Evolutionary conservation across 495 filamentous ascomycete genomes (phyloP).

Genomic region (Hypoxylon intermedium): DNA sequence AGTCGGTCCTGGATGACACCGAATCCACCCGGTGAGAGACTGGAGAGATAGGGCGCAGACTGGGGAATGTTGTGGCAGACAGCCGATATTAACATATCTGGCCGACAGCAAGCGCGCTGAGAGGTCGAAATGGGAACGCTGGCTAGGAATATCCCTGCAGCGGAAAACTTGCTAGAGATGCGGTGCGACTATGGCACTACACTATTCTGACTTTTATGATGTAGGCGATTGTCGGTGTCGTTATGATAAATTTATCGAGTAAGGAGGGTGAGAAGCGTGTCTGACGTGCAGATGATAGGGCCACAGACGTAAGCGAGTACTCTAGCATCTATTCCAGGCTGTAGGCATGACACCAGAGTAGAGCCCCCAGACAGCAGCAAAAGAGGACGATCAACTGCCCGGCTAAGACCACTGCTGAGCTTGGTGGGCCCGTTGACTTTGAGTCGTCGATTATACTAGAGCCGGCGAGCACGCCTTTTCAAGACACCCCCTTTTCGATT

Average conservation of each 20-base stretch:
- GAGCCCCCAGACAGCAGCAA: conserved; percentile 5
- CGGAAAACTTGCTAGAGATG: conserved; percentile 26
- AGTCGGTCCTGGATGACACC: conserved; percentile 20
- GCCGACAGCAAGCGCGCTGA: conserved; percentile 26
- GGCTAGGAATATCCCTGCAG: conserved; percentile 33
- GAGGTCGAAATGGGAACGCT: conserved; percentile 29
- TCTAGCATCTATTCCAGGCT: conserved; percentile 15
- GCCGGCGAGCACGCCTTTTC: conserved; percentile 3
- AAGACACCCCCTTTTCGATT: conserved; percentile 8
- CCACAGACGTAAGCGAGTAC: conserved; percentile 29
- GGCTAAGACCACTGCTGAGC: conserved; percentile 7
- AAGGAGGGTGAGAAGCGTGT: conserved; percentile 15
- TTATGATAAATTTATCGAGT: conserved; percentile 18
- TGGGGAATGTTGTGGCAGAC: conserved; percentile 23
- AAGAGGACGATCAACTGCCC: conserved; percentile 7
- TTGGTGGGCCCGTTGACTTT: conserved; percentile 1
- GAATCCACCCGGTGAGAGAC: conserved; percentile 30
- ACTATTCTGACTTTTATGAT: conserved; percentile 28
- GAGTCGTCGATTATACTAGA: conserved; percentile 21
- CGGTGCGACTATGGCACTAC: conserved; percentile 33
- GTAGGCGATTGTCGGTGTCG: conserved; percentile 17
- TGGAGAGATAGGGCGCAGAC: conserved; percentile 17
- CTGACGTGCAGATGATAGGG: conserved; percentile 29
- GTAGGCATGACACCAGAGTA: conserved; percentile 11
- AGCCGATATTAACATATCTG: conserved; percentile 39